Evolutionary conservation across 495 filamentous ascomycete species (phyloP).

Genomic region (Talaromyces stipitatus): DNA sequence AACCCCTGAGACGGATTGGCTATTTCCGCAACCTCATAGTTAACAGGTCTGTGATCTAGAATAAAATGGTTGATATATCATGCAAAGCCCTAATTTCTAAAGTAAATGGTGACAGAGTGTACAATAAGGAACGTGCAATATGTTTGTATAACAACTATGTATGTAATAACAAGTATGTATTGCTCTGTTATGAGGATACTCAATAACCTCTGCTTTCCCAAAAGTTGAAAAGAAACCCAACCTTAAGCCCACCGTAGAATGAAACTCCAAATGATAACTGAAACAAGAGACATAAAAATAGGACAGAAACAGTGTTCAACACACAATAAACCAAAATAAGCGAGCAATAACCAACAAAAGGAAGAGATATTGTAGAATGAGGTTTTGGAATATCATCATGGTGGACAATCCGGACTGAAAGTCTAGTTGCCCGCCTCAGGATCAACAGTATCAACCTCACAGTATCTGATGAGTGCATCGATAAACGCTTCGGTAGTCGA

Average conservation of each 20-base stretch:
- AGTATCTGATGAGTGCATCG: constrained; percentile 59
- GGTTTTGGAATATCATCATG: not conserved
- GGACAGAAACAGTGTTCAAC: not conserved
- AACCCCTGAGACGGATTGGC: constrained; percentile 41
- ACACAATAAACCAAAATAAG: not conserved
- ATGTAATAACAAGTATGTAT: not conserved
- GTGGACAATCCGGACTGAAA: not conserved
- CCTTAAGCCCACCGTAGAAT: not conserved
- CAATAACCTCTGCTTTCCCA: not conserved
- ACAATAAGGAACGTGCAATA: not conserved
- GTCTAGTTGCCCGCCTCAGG: not conserved
- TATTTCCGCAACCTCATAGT: constrained; percentile 30
- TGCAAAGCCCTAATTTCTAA: too few species aligned
- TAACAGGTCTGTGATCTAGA: not conserved
- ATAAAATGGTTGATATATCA: not conserved
- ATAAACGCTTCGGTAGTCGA: constrained; percentile 80
- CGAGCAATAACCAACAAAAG: not conserved
- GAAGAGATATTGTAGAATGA: not conserved
- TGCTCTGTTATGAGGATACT: not conserved
- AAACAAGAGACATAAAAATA: not conserved
- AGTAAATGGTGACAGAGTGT: too few species aligned
- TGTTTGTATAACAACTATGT: not conserved
- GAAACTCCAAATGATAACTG: not conserved
- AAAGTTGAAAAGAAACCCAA: not conserved
- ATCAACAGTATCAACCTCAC: constrained; percentile 5